A percentile compares a stretch with the other conserved stretches of the same genome.
Conservation (phyloP, 2,329 filamentous ascomycete genomes). For the Hyphodiscus sp. region DNA sequence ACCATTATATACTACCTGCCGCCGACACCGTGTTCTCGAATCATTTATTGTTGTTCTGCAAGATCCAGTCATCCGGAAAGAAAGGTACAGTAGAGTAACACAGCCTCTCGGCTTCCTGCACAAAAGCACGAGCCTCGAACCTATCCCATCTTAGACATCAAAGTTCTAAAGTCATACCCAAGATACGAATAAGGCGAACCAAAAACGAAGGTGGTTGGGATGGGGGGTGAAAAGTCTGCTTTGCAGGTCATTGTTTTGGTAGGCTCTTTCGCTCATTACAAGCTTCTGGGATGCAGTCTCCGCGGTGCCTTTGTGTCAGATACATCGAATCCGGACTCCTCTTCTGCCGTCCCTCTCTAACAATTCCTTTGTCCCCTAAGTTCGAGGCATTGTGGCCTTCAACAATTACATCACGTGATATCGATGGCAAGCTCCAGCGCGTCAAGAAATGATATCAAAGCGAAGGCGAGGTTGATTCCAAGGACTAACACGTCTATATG, state of each 20-base stretch:
- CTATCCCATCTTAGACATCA: not conserved
- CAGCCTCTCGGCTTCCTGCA: not conserved
- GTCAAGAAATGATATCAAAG: not conserved
- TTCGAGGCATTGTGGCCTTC: not conserved
- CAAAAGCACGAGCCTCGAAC: not conserved
- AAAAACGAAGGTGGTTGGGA: not conserved
- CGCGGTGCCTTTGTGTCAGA: not conserved
- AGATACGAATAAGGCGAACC: not conserved
- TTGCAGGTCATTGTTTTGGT: constrained; percentile 73
- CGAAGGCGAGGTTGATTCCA: not conserved
- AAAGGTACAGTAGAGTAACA: not conserved
- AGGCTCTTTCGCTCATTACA: constrained; percentile 34
- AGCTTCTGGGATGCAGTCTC: not conserved
- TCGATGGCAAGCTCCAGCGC: not conserved
- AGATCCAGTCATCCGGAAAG: not conserved
- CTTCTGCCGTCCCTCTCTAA: not conserved
- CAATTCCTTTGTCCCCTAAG: not conserved
- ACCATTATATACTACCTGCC: no score
- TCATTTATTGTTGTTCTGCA: not conserved
- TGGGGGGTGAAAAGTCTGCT: constrained; percentile 35
- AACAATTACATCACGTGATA: not conserved
- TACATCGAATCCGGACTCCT: not conserved
- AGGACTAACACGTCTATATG: constrained; percentile 11
- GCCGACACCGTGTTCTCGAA: not conserved
- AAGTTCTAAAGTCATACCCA: not conserved